Evolutionary conservation across 2,329 filamentous ascomycete genomes (phyloP), one percentile per base, ranked within the genome.

Genomic region (Rhinocladiella mackenziei): DNA sequence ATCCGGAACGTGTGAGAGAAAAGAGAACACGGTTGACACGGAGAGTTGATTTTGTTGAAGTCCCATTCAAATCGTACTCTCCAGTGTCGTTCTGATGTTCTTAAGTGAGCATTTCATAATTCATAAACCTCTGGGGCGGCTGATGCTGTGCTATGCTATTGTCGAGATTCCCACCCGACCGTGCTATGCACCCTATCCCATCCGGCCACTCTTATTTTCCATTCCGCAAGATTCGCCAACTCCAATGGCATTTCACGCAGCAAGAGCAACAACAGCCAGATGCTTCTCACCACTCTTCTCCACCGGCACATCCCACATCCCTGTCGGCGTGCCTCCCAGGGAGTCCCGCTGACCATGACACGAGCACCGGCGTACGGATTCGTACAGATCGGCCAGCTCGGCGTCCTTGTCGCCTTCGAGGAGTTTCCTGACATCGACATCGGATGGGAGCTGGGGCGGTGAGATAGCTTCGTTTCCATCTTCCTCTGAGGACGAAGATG

Each of bases 221-320:
- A 13, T n/a, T 13, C 28, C 28, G 28, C 11, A 10, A n/a, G 28
- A 30, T 8, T 26, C 8, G 23, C 23, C 2, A 8, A 26, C 8
- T 26, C n/a, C 23, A 26, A 26, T 8, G 23, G 23, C 8, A 26
- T 26, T n/a, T 43, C 29, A 49, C 7, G 46, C 50, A 11, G 43
- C 43, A 23, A 53, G 8, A 6, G 50, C 46, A 13, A 53, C 50
- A 17, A 53, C 39, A 19, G 50, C 50, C 43, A 53, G 34, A 9
- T 40, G 34, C 34, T 37, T 50, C 31, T 46, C 50, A n/a, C 46
- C 50, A 3, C 39, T 35, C 33, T 53, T 53, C 25, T 53, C 50
- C 5, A 38, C 39, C 1, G 50, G 50, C 10, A 53, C 33, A 37
- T 50, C 50, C 50, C 50, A 53, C 5, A 53, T 14, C 0, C 43